Conservation (phyloP, 1,139 yeast species). For the Geotrichum bryndzae region DNA sequence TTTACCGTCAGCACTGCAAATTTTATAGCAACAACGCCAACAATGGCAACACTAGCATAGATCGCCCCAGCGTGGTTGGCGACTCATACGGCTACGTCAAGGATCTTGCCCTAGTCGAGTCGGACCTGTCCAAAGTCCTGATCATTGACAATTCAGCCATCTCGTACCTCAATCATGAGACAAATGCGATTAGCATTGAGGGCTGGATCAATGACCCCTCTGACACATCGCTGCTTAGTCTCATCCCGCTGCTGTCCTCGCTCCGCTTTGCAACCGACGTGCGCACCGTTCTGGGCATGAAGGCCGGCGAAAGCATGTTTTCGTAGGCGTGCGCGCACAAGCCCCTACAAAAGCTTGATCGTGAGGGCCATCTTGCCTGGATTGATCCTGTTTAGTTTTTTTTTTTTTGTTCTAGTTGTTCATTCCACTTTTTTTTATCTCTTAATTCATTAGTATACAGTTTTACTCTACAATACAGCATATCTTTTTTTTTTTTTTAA, state of each 20-base stretch:
- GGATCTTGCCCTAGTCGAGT: constrained; percentile 55
- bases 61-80: not conserved
- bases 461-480: no score
- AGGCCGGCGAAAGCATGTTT: constrained; percentile 70
- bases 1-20: constrained; percentile 76
- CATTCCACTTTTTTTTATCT: not conserved
- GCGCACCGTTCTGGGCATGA: constrained; percentile 67
- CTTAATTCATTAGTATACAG: not conserved
- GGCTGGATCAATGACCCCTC: constrained; percentile 97
- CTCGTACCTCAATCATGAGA: constrained; percentile 74
- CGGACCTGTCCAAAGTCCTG: constrained; percentile 63
- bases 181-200: constrained; percentile 86
- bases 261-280: constrained; percentile 81
- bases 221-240: constrained; percentile 72
- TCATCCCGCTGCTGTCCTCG: constrained; percentile 76
- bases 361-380: no score
- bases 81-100: constrained; percentile 70
- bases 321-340: not conserved
- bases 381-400: not conserved
- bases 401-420: not conserved
- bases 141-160: constrained; percentile 91
- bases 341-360: not conserved
- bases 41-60: not conserved
- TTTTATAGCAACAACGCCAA: constrained; percentile 27
- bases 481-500: no score